These are phyloP conservation scores for Gomphus bonarii DNA, from an alignment of 1,284 basidiomycete species.

Conservation along the genomic window DNA sequence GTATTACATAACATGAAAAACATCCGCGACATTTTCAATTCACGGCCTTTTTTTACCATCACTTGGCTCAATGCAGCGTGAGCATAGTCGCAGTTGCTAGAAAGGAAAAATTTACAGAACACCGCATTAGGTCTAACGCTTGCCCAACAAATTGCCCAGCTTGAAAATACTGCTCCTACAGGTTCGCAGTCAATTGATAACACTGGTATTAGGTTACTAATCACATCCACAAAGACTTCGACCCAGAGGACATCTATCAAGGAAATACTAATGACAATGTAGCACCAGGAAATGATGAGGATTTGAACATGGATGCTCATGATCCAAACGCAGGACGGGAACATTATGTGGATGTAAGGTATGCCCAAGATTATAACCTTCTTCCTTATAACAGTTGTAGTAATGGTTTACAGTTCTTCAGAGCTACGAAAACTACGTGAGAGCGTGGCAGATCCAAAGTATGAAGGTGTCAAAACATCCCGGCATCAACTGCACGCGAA, in stretches of 20 bases:
- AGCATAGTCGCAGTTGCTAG: neutral
- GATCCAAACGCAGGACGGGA: slow-evolving; percentile 37
- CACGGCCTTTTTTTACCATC: neutral
- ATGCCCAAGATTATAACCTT: slow-evolving; percentile 19
- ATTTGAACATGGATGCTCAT: slow-evolving; percentile 1
- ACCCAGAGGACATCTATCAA: slow-evolving; percentile 57
- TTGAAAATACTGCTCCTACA: slow-evolving; percentile 59
- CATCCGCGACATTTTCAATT: neutral
- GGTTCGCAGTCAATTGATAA: slow-evolving; percentile 31
- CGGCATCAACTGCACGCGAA: slow-evolving; percentile 45
- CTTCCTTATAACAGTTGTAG: neutral
- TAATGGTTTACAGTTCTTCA: slow-evolving; percentile 44
- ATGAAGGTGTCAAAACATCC: slow-evolving; percentile 56
- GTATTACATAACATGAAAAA: neutral
- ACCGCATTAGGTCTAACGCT: slow-evolving; percentile 45
- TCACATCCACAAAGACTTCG: slow-evolving; percentile 44
- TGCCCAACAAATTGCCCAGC: slow-evolving; percentile 72
- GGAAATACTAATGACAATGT: neutral
- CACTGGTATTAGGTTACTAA: neutral
- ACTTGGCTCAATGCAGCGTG: slow-evolving; percentile 1
- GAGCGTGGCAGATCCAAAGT: slow-evolving; percentile 61
- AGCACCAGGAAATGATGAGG: neutral
- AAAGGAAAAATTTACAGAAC: neutral
- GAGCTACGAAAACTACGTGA: slow-evolving; percentile 53
- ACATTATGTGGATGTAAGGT: slow-evolving; percentile 83